Evolutionary conservation across 2,329 filamentous ascomycete species (phyloP).

Genomic region (Pseudogymnoascus sp.): DNA sequence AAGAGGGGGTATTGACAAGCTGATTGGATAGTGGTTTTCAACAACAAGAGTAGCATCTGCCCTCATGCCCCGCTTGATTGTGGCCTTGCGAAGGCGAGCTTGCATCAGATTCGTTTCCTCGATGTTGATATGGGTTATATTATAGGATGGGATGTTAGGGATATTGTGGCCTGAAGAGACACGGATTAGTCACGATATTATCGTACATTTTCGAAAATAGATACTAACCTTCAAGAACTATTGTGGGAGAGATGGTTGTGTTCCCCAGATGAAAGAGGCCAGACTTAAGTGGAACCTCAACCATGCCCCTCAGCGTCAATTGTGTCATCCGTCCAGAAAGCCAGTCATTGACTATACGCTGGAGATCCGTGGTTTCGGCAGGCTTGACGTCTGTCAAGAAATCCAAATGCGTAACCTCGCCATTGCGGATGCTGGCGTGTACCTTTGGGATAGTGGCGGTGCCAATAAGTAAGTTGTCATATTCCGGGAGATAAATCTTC

Average conservation of each 20-base stretch:
- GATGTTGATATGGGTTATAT: constrained; percentile 72
- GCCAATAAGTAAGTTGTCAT: constrained; percentile 67
- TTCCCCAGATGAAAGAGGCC: constrained; percentile 72
- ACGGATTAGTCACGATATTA: not conserved
- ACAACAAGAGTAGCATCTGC: constrained; percentile 68
- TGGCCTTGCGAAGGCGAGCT: constrained; percentile 28
- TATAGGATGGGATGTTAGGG: constrained; percentile 70
- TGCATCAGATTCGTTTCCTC: constrained; percentile 53
- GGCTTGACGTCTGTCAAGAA: constrained; percentile 68
- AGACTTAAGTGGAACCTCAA: constrained; percentile 64
- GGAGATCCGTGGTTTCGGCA: constrained; percentile 68
- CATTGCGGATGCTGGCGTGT: constrained; percentile 67
- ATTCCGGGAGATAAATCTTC: constrained; percentile 73
- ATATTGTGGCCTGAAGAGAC: constrained; percentile 50
- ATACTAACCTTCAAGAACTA: constrained; percentile 76
- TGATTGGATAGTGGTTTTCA: constrained; percentile 69
- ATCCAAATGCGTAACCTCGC: constrained; percentile 67
- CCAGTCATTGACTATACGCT: constrained; percentile 79
- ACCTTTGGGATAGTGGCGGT: constrained; percentile 68
- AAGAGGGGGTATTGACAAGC: constrained; percentile 67
- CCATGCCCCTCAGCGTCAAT: constrained; percentile 64
- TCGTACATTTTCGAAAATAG: constrained; percentile 37
- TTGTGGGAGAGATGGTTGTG: constrained; percentile 62
- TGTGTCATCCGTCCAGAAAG: constrained; percentile 66
- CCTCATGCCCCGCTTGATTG: constrained; percentile 49